Evolutionary conservation across 2,329 filamentous ascomycete species (phyloP).

Genomic region (Cadophora sp.): DNA sequence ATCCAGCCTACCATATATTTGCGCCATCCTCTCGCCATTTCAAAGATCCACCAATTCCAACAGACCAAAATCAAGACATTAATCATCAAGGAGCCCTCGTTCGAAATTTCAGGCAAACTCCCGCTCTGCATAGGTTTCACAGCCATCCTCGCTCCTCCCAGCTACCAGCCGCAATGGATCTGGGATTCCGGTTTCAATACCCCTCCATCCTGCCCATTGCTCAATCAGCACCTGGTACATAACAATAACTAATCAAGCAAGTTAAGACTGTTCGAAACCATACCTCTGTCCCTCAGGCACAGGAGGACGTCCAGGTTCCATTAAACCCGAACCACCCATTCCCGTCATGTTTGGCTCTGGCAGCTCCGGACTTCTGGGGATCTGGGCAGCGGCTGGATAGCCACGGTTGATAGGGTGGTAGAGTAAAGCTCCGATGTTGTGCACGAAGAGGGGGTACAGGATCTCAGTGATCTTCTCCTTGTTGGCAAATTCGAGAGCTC

Average conservation of each 20-base stretch:
- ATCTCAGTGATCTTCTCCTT: constrained; percentile 98
- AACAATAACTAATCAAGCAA: background rate
- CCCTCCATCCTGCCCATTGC: constrained; percentile 1
- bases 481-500: constrained; percentile 95
- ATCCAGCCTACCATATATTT: background rate
- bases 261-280: constrained; percentile 5
- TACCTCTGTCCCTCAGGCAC: constrained; percentile 16
- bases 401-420: constrained; percentile 85
- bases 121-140: background rate
- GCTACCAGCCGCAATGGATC: background rate
- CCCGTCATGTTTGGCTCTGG: constrained; percentile 3
- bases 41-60: background rate
- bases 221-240: background rate
- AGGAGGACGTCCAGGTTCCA: background rate
- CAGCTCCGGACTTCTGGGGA: constrained; percentile 23
- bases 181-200: background rate
- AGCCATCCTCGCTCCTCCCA: background rate
- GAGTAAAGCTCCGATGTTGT: constrained; percentile 91
- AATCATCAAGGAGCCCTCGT: constrained; percentile 5
- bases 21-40: background rate
- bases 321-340: background rate
- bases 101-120: constrained; percentile 1
- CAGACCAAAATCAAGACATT: constrained; percentile 8
- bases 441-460: constrained; percentile 93
- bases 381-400: constrained; percentile 53